Evolutionary conservation across 2,329 filamentous ascomycete genomes (phyloP), one percentile per base, ranked within the genome.

Genomic region (Neonectria magnoliae): DNA sequence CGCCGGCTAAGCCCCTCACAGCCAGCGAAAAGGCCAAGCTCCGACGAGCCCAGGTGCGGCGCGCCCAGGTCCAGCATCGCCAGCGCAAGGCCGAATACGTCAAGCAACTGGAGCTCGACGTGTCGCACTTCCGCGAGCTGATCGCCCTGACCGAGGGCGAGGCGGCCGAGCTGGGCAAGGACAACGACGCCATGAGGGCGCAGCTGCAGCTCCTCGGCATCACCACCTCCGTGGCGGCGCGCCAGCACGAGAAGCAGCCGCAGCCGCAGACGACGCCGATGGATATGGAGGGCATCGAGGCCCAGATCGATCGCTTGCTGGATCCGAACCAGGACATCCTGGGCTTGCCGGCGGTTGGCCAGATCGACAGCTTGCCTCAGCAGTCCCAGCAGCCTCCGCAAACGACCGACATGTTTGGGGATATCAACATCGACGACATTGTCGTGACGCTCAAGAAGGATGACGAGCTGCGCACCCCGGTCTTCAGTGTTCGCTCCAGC

Each of bases 31-130:
- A 84, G 73, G 77, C 82, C 22, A 79, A 83, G 70, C 65, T 78
- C 16, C 82, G 85, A 5, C 81, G 85, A 0, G 81, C 82, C 3
- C 85, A 88, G 66, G 85, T 88, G 56, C 77, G 85, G 3, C 81
- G 79, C 22, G 85, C 85, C 2, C 85, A 88, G 78, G 81, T 83
- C 41, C 81, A 86, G 72, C 85, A 88, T 69, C 84, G 85, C 16
- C 82, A 85, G 73, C 83, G 85, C 71, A 87, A 87, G 71, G 84
- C 83, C 55, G 83, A 87, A 72, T 86, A 88, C 71, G 80, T 84
- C 66, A 83, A 82, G 70, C 78, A 87, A 76, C 82, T 88, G 31
- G 85, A 88, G 77, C 76, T 81, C 64, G 84, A 87, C 68, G 76
- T 85, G 18, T 77, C 80, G 14, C 78, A 79, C 66, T 79, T 85